Evolutionary conservation across 2,329 filamentous ascomycete genomes (phyloP), one percentile per base, ranked within the genome.

Genomic region (Colletotrichum godetiae): DNA sequence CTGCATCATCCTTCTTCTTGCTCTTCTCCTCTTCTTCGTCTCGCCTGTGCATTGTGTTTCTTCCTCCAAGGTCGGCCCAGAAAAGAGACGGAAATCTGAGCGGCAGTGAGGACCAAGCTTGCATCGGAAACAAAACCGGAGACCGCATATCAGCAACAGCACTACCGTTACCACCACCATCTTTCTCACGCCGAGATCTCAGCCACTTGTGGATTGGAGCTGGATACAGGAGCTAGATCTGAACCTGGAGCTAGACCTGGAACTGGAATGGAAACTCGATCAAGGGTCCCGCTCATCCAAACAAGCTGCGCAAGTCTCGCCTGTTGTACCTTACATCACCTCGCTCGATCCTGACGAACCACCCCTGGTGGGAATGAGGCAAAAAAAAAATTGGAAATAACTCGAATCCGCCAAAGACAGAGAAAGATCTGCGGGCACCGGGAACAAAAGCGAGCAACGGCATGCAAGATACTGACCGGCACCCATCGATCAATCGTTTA

Each of bases 81-180:
- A 64, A 42, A 33, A 64, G 53, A 63, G 24, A 59, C 56, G 13
- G 35, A 35, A 62, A 42, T 19, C 35, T 46, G 35, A 42, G 37
- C 8, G 24, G 24, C 13, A n/a, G 33, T 35, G 33, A 64, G 66
- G 42, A 60, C 55, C 57, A 42, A 69, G 66, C 59, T 69, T 53
- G 55, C 27, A 64, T 69, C 33, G 55, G 66, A 73, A 69, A 64
- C 53, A 69, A 59, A 24, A 63, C 59, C 60, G 33, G 67, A 59
- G 60, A 37, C 60, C 67, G 67, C 67, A 59, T 65, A 49, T 12
- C 55, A 57, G 11, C 52, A 55, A 11, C 52, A 55, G 52, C 52
- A 37, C 42, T 19, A 46, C 42, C 15, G 19, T 15, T 15, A 49
- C 42, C 19, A 49, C 37, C 37, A 42, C 37, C 37, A 15, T 8